A percentile compares a stretch with the other conserved stretches of the same genome.
Evolutionary conservation across 805 yeast genomes (phyloP).

Genomic region (Metschnikowia proteae): DNA sequence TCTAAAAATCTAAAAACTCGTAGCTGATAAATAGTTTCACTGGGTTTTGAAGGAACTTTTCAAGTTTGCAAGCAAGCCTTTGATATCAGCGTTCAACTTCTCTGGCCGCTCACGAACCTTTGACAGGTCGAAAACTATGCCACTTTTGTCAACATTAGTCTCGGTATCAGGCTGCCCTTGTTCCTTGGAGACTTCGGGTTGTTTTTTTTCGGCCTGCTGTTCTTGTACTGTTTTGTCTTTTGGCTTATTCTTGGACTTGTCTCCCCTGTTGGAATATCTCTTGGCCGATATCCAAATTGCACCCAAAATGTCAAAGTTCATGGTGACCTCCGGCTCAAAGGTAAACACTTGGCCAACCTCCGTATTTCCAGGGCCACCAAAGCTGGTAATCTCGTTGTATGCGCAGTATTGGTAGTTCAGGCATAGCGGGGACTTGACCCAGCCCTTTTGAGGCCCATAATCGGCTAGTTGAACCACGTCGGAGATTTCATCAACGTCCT

Average conservation of each 20-base stretch:
- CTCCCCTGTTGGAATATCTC: constrained; percentile 14
- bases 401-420: constrained; percentile 40
- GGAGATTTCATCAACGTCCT: constrained; percentile 33
- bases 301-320: constrained; percentile 29
- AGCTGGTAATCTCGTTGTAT: constrained; percentile 26
- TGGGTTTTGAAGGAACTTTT: neutral
- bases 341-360: constrained; percentile 25
- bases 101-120: constrained; percentile 11
- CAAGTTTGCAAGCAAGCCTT: constrained; percentile 2
- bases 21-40: neutral
- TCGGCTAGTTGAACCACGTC: constrained; percentile 18
- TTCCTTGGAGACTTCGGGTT: too few species aligned
- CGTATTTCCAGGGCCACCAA: constrained; percentile 12
- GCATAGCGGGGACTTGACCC: constrained; percentile 37
- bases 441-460: constrained; percentile 40
- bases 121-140: constrained; percentile 5
- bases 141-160: neutral
- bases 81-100: constrained; percentile 8
- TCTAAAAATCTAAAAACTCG: constrained; percentile 4
- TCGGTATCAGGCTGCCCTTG: neutral
- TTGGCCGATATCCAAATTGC: constrained; percentile 33
- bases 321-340: constrained; percentile 17
- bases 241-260: neutral
- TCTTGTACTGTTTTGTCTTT: neutral
- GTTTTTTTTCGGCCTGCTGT: neutral